Evolutionary conservation across 495 filamentous ascomycete species (phyloP), one percentile per base, ranked within the genome.

Genomic region (Xylaria nigripes): DNA sequence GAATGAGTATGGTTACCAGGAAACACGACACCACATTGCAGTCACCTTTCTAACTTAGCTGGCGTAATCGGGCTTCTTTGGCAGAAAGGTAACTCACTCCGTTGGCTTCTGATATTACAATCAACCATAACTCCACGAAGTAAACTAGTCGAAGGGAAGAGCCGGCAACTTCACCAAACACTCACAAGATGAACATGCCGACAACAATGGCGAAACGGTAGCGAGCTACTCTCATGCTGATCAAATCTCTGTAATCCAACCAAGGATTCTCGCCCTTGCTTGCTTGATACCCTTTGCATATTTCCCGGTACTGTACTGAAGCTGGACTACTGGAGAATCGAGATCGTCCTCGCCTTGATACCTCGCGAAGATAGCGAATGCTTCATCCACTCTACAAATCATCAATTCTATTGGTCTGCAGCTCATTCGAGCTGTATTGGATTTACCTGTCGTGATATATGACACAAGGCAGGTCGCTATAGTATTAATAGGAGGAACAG

Each of bases 201-300:
- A 83, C 68, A 25, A 84, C 81, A 59, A 80, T 75, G 34, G 67
- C 64, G 32, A 80, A 69, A 6, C 82, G 71, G 49, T 80, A 81
- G 18, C 72, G 67, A 32, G 67, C 67, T 23, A 72, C 72, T 40
- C 71, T 70, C 12, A 65, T 76, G 56, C 81, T 78, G 71, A 80
- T 81, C 21, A 87, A 68, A 58, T 80, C 80, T 3, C 81, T 65
- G 63, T 79, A 87, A 58, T 87, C 83, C 78, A 81, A 87, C 78
- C 78, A 86, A 32, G 73, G 76, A 64, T 87, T 85, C 56, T 84
- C 82, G 6, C 78, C 73, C 3, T 76, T 76, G 4, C 71, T 74
- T 10, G 70, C 67, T 18, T 70, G 72, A 50, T 83, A 77, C 25
- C 80, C 74, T 54, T 80, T 76, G 19, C 73, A 54, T 65, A 82